Evolutionary conservation across 192 early-diverging fungal species (phyloP), one percentile per base, ranked within the genome.

Genomic region (Mortierella claussenii): DNA sequence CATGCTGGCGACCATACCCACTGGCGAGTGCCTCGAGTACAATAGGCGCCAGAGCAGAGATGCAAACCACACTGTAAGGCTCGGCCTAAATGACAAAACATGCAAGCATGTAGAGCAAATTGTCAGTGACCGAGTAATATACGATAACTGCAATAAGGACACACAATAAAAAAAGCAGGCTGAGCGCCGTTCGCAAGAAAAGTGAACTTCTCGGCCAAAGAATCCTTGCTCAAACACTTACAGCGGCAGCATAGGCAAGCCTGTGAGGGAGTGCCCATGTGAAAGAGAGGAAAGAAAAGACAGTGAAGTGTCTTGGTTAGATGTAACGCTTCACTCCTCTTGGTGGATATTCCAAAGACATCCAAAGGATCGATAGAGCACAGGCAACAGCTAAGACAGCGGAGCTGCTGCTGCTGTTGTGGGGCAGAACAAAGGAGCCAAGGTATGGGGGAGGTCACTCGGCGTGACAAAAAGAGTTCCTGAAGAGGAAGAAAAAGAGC

Each of bases 51-150:
- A 76, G 43, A 11, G 73, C 40, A 6, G 73, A 76, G 30, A 76
- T 76, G 23, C 64, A 67, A 23, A 76, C 73, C 30, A 76, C 73
- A 57, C 63, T 66, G 47, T 76, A 76, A 4, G 73, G 73, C 40
- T 76, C 73, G 36, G 73, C 64, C 73, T 75, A 49, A 48, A 18
- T 5, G 18, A 52, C 26, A 52, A 66, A 46, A 58, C 15, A 42
- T 12, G 33, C 10, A 28, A 10, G 8, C 9, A 9, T 0, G 8
- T 27, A 30, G 21, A 24, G 51, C 20, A 32, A 9, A 32, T 36
- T 36, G 3, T 27, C 27, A 44, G 40, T 20, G 33, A 34, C 31
- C 17, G 33, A 32, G 2, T 4, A 7, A 23, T 26, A 11, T n/a
- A n/a, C n/a, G n/a, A n/a, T n/a, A n/a, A n/a, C 2, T 3, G 18